Base-by-base conservation (phyloP, 306 rosid genomes). In the Quercus glauca region DNA sequence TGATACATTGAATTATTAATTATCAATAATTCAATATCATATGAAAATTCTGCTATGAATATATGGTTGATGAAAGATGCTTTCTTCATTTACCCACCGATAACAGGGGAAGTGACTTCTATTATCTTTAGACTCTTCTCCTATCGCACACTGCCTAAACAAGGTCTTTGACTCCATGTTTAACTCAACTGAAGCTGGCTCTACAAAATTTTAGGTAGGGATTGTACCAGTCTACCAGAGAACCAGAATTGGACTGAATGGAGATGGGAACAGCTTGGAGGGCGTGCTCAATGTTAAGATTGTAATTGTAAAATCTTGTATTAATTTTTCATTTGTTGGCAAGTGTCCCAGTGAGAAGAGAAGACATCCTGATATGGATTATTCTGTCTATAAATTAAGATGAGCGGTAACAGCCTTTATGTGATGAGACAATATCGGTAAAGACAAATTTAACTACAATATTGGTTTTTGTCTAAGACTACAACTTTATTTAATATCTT, bases 381-480 rank as follows among this genome's bases (percentile, higher is more conserved):
- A 37, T 37, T 37, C 43, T 37, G 7, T 37, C 43, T 7, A 37
- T 37, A 37, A 37, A 37, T 37, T 37, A 37, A 37, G 43, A 37
- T 1, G 10, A 37, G 43, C 10, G 43, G 43, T 1, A 35, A 6
- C 6, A 35, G 41, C 41, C 41, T 35, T 35, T 35, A 35, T 35
- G 5, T 35, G 41, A 35, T 35, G 8, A 35, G 8, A 35, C 41
- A 35, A 35, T 1, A 35, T 35, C 0, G 8, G 41, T 6, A 6
- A 6, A 35, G 41, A 5, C 37, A 5, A 33, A 6, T 33, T 35
- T 1, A 35, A 0, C 2, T 35, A 35, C 8, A 35, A 35, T 35
- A 35, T 35, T 6, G 0, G 9, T 35, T 6, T 35, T 35, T 0
- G 33, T 6, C 0, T 35, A 35, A 35, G 0, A 0, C 2, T 35